Percentiles rank a stretch among this genome's conserved stretches.
Conservation (phyloP, 106 monocot species). For the Phalaenopsis aphrodite region DNA sequence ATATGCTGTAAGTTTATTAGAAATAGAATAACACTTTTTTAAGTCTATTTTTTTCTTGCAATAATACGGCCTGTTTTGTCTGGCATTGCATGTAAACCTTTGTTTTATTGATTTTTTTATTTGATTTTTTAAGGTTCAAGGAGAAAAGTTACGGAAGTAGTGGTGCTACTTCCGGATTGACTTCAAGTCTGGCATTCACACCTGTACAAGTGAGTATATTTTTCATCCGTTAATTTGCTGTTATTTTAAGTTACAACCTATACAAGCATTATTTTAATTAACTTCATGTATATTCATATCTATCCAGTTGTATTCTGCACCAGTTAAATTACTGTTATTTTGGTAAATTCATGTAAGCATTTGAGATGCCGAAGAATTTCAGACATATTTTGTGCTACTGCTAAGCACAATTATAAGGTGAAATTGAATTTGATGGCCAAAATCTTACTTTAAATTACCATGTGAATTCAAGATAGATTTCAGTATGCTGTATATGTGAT, state of each 20-base stretch:
- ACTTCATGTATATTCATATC: neutral
- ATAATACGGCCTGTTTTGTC: neutral
- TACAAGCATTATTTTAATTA: too few species aligned
- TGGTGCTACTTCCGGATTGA: conserved; percentile 87
- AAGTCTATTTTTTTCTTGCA: neutral
- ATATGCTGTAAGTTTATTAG: neutral
- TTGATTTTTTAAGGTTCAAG: conserved; percentile 54
- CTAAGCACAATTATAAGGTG: neutral
- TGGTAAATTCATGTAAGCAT: neutral
- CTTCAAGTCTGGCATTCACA: conserved; percentile 94
- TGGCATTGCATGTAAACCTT: neutral
- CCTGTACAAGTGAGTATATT: conserved; percentile 78
- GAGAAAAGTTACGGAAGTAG: conserved; percentile 82
- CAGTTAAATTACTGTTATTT: neutral
- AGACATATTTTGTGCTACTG: too few species aligned
- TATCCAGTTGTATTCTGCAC: neutral
- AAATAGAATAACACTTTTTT: neutral
- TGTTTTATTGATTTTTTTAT: conserved; percentile 9
- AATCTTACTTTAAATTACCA: neutral
- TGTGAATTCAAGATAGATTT: neutral
- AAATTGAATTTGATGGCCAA: neutral
- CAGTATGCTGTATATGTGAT: neutral
- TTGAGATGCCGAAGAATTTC: neutral
- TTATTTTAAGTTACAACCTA: neutral
- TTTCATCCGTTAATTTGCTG: neutral